Evolutionary conservation across 768 basidiomycete genomes (phyloP), one percentile per base, ranked within the genome.

Genomic region (Coprinopsis marcescibilis): DNA sequence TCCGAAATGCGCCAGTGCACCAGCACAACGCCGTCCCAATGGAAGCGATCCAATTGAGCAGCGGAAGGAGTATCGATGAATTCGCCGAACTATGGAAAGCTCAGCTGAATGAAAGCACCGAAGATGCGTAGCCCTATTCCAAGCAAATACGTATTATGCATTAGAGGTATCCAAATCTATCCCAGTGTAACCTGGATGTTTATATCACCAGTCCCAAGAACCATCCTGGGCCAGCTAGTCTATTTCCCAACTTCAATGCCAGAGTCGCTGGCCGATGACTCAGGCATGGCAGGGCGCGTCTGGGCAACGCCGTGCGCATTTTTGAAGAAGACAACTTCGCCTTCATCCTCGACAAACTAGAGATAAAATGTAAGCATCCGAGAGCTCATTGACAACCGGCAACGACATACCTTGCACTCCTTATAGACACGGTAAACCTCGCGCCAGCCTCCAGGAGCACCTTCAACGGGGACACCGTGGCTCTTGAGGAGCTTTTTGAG

Each of bases 1-100:
- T 67, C 13, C 69, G 74, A 27, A 88, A 81, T 51, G 78, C 82
- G 1, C 94, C 94, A 2, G 67, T 75, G 1, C 69, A 88, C 59
- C 85, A 85, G 53, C 88, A 89, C 62, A 95, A 92, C 57, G 94
- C 92, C 84, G 72, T 94, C 25, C 95, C 94, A 7, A 75, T 91
- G 39, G 94, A 98, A 57, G 89, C 87, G 3, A 65, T 95, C n/a
- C 75, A 71, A 41, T 62, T 96, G 57, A 84, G 90, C 55, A 76
- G 74, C 41, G 94, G 93, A 3, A 71, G 74, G 40, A 76, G 75
- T 52, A 76, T 91, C 19, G 70, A 76, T 20, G 84, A 85, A 43
- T 96, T 96, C 62, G 78, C 83, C 2, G 71, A 79, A 14, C 60
- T 69, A 8, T 85, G 80, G 81, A 68, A 74, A 57, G 72, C 80